Evolutionary conservation across 257 asterid species (phyloP), one percentile per base, ranked within the genome.

Genomic region (Cynanchum wilfordii): DNA sequence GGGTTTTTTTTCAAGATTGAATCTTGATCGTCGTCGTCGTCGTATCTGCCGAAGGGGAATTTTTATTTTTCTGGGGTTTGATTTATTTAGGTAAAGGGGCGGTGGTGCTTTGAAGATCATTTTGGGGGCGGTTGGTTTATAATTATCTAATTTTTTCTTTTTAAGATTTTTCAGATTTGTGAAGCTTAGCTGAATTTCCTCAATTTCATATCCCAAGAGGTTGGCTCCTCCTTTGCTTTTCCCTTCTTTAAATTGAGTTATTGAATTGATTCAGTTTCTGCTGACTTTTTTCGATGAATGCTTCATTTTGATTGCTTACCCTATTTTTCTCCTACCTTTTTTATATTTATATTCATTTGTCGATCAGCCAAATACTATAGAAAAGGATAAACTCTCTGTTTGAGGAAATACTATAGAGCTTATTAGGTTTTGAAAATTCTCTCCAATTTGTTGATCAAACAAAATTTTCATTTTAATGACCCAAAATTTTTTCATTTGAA

Each of bases 61-160:
- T 40, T 55, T 19, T 33, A 13, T 54, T 66, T 66, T 74, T 11
- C 76, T 74, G 71, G 73, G 73, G 50, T 57, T 69, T 71, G 4
- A 30, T 71, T n/a, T 69, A 30, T 71, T n/a, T 69, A n/a, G 64
- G 47, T 45, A 3, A 42, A 24, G 38, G 56, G 68, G 27, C n/a
- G 27, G 60, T 27, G 30, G 38, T 72, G 64, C 49, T 54, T 72
- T 22, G 66, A 24, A 63, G 66, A 55, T 70, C 75, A 66, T 66
- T 72, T 67, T 47, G 36, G n/a, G n/a, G n/a, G n/a, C n/a, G n/a
- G 62, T 57, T 2, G n/a, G 74, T n/a, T 45, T 69, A 40, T 77
- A 40, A 25, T 7, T 9, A 16, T 12, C 25, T 55, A 38, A 42
- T 7, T 70, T 30, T 33, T 33, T 33, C 38, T 33, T 33, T 33